Evolutionary conservation across 306 rosid genomes (phyloP).

Genomic region (Inga oerstediana): DNA sequence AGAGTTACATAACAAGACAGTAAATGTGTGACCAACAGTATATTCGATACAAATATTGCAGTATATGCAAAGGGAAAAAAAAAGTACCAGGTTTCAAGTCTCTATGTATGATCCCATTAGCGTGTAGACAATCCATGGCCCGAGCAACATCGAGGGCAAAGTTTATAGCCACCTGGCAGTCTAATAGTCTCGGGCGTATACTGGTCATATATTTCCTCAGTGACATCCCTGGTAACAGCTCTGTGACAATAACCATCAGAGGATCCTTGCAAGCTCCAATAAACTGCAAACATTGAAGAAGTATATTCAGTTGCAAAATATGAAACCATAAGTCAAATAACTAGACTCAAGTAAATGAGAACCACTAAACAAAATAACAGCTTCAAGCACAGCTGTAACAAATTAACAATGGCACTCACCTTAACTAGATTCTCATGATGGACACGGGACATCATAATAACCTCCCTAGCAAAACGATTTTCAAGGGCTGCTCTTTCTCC

Average conservation of each 20-base stretch:
- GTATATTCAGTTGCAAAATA: slow-evolving; percentile 28
- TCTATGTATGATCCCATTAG: slow-evolving; percentile 96
- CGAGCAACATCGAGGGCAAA: slow-evolving; percentile 88
- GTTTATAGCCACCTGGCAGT: slow-evolving; percentile 68
- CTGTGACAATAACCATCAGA: slow-evolving; percentile 96
- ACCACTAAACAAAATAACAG: background rate
- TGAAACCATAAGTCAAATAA: slow-evolving; percentile 15
- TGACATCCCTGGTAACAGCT: slow-evolving; percentile 96
- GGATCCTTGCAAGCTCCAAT: slow-evolving; percentile 99
- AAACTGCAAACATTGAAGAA: slow-evolving; percentile 61
- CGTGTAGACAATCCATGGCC: slow-evolving; percentile 98
- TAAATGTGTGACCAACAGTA: slow-evolving; percentile 1
- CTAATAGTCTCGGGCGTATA: slow-evolving; percentile 72
- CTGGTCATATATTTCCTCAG: slow-evolving; percentile 71
- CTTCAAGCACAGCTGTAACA: background rate
- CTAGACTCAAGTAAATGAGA: background rate
- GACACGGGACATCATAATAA: slow-evolving; percentile 94
- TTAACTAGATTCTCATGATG: slow-evolving; percentile 92
- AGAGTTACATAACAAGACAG: slow-evolving; percentile 11
- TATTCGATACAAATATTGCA: background rate
- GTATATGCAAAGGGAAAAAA: background rate
- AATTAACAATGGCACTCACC: slow-evolving; percentile 48
- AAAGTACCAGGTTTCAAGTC: slow-evolving; percentile 90
- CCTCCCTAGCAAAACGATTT: slow-evolving; percentile 91
- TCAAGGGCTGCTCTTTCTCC: slow-evolving; percentile 86